Conservation (phyloP, 78 protist species). For the Dictyostelium brefeldianum region DNA sequence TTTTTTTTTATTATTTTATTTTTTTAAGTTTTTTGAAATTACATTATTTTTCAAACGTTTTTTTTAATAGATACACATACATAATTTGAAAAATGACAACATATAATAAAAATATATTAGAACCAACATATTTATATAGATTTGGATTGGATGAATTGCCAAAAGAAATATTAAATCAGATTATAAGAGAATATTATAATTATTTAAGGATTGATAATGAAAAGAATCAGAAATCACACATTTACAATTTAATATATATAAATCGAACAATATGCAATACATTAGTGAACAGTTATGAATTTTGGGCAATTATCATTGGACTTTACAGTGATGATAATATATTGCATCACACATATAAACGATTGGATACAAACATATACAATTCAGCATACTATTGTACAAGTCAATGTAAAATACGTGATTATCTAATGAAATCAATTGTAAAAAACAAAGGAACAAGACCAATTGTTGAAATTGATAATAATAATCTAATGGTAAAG, state of each 20-base stretch:
- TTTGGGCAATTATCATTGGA: neutral
- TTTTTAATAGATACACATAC: neutral
- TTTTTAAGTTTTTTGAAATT: neutral
- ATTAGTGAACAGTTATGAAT: neutral
- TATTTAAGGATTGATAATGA: neutral
- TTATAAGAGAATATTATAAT: neutral
- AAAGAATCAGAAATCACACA: neutral
- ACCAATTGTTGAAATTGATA: too few species aligned
- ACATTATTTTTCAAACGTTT: neutral
- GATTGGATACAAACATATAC: neutral
- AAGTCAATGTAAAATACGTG: neutral
- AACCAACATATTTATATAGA: too few species aligned
- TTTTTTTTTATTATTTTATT: neutral
- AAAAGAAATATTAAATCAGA: neutral
- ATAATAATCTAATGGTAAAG: too few species aligned
- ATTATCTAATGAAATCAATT: neutral
- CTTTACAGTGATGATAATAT: neutral
- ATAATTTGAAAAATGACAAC: neutral
- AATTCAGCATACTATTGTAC: conserved; percentile 5
- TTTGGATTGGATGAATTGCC: neutral
- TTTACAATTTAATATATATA: neutral
- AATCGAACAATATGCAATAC: neutral
- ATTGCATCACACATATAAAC: neutral
- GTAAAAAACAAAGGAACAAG: too few species aligned
- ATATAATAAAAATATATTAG: neutral